Conservation (phyloP, 208 protist genomes). For the Endotrypanum monterogeii region DNA sequence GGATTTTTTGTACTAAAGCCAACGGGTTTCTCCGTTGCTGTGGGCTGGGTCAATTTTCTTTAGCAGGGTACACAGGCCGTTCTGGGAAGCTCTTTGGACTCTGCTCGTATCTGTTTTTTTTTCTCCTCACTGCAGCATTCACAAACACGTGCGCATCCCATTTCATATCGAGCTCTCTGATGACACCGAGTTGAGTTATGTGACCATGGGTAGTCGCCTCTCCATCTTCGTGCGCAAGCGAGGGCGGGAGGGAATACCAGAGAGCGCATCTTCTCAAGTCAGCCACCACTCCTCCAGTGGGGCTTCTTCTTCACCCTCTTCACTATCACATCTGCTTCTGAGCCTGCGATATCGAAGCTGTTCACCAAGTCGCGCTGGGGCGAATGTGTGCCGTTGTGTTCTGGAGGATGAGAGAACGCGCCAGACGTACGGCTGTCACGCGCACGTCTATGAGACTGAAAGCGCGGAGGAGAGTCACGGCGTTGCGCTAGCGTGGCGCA, state of each 20-base stretch:
- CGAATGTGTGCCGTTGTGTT: slow-evolving; percentile 41
- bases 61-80: background rate
- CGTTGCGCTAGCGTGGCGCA: slow-evolving; percentile 62
- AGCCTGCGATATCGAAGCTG: slow-evolving; percentile 18
- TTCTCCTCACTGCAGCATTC: background rate
- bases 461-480: slow-evolving; percentile 57
- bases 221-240: background rate
- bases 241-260: background rate
- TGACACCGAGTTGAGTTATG: background rate
- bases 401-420: slow-evolving; percentile 38
- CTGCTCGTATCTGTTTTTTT: background rate
- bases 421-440: slow-evolving; percentile 70
- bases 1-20: no score
- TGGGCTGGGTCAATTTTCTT: background rate
- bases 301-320: background rate
- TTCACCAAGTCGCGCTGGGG: slow-evolving; percentile 4
- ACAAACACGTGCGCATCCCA: background rate
- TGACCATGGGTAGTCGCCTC: background rate
- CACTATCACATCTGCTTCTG: slow-evolving; percentile 16
- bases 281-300: background rate
- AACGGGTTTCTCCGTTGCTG: background rate
- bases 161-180: background rate
- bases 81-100: background rate
- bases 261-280: background rate
- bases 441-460: slow-evolving; percentile 60